Evolutionary conservation across 495 filamentous ascomycete genomes (phyloP), one percentile per base, ranked within the genome.

Genomic region (Hypomontagnella monticulosa): DNA sequence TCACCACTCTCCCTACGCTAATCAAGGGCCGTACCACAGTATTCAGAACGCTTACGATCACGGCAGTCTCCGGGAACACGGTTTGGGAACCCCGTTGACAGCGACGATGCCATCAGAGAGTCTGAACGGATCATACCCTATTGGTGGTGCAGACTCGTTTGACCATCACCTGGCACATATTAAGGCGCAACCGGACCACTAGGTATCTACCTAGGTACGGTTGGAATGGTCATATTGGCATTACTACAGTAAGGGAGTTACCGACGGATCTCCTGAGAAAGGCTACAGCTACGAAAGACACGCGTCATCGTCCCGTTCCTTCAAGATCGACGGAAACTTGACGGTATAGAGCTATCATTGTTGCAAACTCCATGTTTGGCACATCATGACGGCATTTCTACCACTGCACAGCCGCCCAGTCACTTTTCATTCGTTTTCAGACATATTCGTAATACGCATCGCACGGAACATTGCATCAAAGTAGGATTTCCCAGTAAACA

Each of bases 41-140:
- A 66, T 74, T 44, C 63, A 58, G 27, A 74, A 63, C 50, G 69
- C 71, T 20, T 74, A 70, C 56, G 71, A 74, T 18, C 69, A 74
- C 36, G 70, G 69, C 32, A 73, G 67, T 19, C 53, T 73, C 9
- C 63, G 69, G 15, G 71, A 73, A 23, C 71, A 73, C 23, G 68
- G 71, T 10, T 53, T 73, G 37, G 69, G 60, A 11, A 73, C 71
- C 14, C 68, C 71, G 4, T 37, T 73, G 8, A 71, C 71, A 15
- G 71, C 63, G 20, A 71, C 63, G 4, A 73, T 73, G 71, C 68
- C 71, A 34, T 70, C 71, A 18, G 71, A 73, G 14, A 57, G 61
- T 19, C 7, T 73, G 33, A 73, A 71, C 32, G 71, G 64, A 23
- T 63, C 67, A 34, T 73, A 73, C 46, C 51, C 55, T 37, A 61